A percentile compares a stretch with the other conserved stretches of the same genome.
Conservation (phyloP, 257 asterid genomes). For the Forsythia viridissima region DNA sequence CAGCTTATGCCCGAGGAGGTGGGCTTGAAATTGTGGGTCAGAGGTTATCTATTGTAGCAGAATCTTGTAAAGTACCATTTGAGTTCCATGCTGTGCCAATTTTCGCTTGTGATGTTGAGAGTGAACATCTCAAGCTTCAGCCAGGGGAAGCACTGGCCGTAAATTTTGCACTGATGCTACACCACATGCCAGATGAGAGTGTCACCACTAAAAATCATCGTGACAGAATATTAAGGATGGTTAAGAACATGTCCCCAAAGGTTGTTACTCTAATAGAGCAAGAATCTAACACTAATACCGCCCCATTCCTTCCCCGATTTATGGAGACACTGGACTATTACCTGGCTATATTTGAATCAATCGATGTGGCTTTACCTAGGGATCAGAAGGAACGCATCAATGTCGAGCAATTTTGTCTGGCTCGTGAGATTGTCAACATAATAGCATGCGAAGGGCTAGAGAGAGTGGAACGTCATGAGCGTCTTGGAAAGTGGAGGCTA, state of each 20-base stretch:
- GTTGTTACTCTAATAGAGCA: conserved; percentile 38
- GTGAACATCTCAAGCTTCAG: conserved; percentile 20
- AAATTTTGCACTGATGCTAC: conserved; percentile 30
- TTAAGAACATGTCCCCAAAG: conserved; percentile 32
- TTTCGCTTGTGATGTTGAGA: conserved; percentile 28
- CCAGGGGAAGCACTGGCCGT: conserved; percentile 35
- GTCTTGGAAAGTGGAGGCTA: conserved; percentile 30
- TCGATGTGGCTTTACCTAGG: conserved; percentile 39
- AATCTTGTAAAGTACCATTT: conserved; percentile 31
- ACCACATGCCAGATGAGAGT: conserved; percentile 37
- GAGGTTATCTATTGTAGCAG: conserved; percentile 28
- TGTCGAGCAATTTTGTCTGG: conserved; percentile 38
- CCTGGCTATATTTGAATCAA: conserved; percentile 34
- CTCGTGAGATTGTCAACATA: conserved; percentile 37
- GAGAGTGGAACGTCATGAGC: conserved; percentile 39
- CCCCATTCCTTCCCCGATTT: conserved; percentile 31
- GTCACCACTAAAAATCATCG: conserved; percentile 31
- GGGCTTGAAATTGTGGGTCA: conserved; percentile 32
- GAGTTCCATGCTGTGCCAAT: conserved; percentile 26
- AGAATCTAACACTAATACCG: conserved; percentile 32
- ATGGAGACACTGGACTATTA: conserved; percentile 31
- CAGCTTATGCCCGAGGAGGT: conserved; percentile 37
- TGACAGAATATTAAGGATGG: conserved; percentile 35
- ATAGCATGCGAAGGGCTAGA: conserved; percentile 38
- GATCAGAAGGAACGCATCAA: conserved; percentile 35